Base-by-base conservation (phyloP, 495 filamentous ascomycete species). In the Staphylotrichum longicolle region DNA sequence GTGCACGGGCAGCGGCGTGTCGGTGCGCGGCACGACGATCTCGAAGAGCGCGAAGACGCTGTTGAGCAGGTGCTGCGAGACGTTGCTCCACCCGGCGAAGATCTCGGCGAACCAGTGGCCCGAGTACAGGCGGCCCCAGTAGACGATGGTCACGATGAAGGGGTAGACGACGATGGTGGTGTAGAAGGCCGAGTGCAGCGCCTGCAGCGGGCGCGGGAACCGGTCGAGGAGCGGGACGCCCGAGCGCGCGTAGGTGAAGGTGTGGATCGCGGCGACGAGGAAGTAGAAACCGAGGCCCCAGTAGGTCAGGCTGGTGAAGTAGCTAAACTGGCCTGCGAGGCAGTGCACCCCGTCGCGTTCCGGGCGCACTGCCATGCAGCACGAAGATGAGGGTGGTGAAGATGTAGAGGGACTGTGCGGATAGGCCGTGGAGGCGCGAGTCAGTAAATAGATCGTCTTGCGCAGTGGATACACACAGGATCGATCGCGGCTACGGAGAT, bases 241-340 rank as follows among this genome's bases (percentile, higher is more conserved):
- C 11, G 72, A 77, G 32, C 76, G 73, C 27, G 82, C 82, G 74
- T 91, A 93, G 51, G 75, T 77, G 53, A 85, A 76, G 1, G 87
- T 90, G 75, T 95, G 91, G 27, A 83, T 50, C 4, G 84, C 75
- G 0, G 84, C 74, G 58, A 86, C 74, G 15, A 84, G 75, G 71
- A 86, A 87, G 78, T 94, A 95, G 76, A 93, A 93, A 20, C 79
- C 86, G 27, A 92, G 66, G 0, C 89, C 88, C 88, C 89, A 93
- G 78, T 88, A 93, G 5, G 86, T 88, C 42, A 83, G 77, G 53
- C 89, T 72, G 5, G 91, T 95, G 78, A 95, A 95, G 81, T 82
- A 95, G 64, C 84, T 87, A 80, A 93, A 94, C 52, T 75, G 75
- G 76, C 70, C 34, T 75, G 74, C 65, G 68, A 77, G 3, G 61